Conservation (phyloP, 2,329 filamentous ascomycete genomes). For the Aureobasidium sp. region DNA sequence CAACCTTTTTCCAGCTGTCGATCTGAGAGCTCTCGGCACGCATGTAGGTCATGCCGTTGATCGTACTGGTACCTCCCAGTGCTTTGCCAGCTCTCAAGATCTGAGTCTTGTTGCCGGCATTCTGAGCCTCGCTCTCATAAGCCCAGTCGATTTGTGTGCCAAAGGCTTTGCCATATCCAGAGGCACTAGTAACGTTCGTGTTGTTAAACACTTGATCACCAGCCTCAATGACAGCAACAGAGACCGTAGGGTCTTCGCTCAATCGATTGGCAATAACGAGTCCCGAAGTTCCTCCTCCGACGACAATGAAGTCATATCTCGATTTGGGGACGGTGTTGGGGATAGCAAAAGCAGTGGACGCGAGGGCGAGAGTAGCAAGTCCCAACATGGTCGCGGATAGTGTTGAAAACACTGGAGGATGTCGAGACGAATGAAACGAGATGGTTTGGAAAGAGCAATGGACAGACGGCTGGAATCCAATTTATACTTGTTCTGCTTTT, state of each 20-base stretch:
- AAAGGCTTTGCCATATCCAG: slow-evolving; percentile 3
- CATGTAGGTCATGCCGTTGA: slow-evolving; percentile 9
- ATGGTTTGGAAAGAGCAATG: not conserved
- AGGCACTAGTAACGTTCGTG: not conserved
- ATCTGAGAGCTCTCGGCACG: slow-evolving; percentile 9
- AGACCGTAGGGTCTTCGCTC: slow-evolving; percentile 11
- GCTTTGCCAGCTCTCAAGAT: slow-evolving; percentile 6
- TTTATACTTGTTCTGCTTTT: not conserved
- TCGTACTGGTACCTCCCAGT: slow-evolving; percentile 9
- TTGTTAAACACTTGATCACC: slow-evolving; percentile 4
- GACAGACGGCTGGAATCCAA: not conserved
- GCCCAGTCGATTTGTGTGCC: slow-evolving; percentile 14
- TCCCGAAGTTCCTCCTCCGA: slow-evolving; percentile 34
- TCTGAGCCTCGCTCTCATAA: slow-evolving; percentile 13
- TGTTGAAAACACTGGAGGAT: not conserved
- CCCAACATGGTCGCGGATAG: not conserved
- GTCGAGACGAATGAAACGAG: not conserved
- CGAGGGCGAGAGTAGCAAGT: not conserved
- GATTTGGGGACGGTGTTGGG: not conserved
- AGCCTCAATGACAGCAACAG: not conserved
- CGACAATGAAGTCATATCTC: slow-evolving; percentile 32
- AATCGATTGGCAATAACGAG: slow-evolving; percentile 33
- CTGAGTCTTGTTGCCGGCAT: slow-evolving; percentile 15
- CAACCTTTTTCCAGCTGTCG: slow-evolving; percentile 9
- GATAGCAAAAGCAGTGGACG: not conserved